Evolutionary conservation across 331 rosid genomes (phyloP).

Genomic region (Malus hybrid): DNA sequence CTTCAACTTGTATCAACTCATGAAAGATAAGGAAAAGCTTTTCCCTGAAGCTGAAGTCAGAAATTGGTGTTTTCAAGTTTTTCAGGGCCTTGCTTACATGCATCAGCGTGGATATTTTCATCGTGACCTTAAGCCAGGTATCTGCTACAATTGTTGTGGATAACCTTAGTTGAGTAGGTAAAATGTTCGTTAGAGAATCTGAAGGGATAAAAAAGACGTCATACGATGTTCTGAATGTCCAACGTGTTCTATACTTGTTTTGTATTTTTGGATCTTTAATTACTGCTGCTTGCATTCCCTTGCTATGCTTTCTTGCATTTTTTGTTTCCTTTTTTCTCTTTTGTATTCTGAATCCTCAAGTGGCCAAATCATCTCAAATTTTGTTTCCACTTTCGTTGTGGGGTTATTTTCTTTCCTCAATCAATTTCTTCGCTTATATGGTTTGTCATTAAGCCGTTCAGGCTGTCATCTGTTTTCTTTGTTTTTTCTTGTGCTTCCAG

Average conservation of each 20-base stretch:
- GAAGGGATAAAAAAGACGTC: not conserved
- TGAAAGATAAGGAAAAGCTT: conserved; percentile 78
- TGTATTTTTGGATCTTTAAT: not conserved
- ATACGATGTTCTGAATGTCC: not conserved
- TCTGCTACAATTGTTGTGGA: not conserved
- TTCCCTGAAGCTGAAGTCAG: conserved; percentile 79
- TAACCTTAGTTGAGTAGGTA: not conserved
- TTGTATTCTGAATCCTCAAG: not conserved
- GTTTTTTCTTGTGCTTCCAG: not conserved
- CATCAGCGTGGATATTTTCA: conserved; percentile 99
- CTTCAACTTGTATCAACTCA: conserved; percentile 82
- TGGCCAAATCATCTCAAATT: not conserved
- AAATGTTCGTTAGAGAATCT: not conserved
- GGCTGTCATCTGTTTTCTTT: not conserved
- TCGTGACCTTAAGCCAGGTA: conserved; percentile 99
- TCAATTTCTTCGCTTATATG: not conserved
- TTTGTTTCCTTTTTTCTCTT: not conserved
- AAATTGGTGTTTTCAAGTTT: conserved; percentile 97
- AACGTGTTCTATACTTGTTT: not conserved
- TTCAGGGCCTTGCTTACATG: conserved; percentile 96
- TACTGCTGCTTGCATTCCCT: not conserved
- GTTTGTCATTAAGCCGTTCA: not conserved
- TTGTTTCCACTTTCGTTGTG: not conserved
- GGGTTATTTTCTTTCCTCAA: not conserved
- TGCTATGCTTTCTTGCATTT: not conserved